phyloP scores from a whole-genome alignment of 768 basidiomycete genomes.

The Pulveroboletus frians region DNA sequence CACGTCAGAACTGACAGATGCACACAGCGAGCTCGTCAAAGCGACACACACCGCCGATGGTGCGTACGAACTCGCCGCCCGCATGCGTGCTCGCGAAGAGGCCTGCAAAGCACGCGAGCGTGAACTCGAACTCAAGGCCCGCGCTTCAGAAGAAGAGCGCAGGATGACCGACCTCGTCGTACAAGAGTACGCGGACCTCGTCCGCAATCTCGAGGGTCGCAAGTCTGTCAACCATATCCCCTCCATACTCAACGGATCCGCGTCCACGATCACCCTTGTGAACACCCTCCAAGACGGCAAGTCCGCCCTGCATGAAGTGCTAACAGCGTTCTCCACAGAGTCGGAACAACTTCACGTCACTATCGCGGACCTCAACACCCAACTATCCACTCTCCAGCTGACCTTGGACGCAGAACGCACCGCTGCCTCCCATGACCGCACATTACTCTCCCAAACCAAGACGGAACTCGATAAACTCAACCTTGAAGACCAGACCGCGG shows the following conservation, averaged over 20 bases:
- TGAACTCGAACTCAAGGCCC: conserved; percentile 42
- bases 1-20: conserved; percentile 42
- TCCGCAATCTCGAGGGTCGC: conserved; percentile 55
- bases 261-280: conserved; percentile 23
- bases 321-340: conserved; percentile 46
- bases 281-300: conserved; percentile 46
- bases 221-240: conserved; percentile 18
- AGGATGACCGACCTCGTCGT: conserved; percentile 61
- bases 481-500: conserved; percentile 68
- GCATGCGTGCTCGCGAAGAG: conserved; percentile 52
- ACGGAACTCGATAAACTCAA: conserved; percentile 51
- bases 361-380: conserved; percentile 37
- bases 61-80: conserved; percentile 53
- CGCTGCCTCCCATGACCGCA: conserved; percentile 38
- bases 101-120: conserved; percentile 45
- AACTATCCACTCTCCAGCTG: conserved; percentile 40
- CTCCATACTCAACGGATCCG: conserved; percentile 6
- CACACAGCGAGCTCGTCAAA: conserved; percentile 40
- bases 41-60: conserved; percentile 41
- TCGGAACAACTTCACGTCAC: conserved; percentile 43
- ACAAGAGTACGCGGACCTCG: conserved; percentile 71
- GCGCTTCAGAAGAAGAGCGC: conserved; percentile 50
- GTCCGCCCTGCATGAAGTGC: conserved; percentile 42
- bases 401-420: conserved; percentile 45
- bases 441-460: conserved; percentile 41